Base-by-base conservation (phyloP, 1,284 basidiomycete genomes). In the Boletellus deceptivus region DNA sequence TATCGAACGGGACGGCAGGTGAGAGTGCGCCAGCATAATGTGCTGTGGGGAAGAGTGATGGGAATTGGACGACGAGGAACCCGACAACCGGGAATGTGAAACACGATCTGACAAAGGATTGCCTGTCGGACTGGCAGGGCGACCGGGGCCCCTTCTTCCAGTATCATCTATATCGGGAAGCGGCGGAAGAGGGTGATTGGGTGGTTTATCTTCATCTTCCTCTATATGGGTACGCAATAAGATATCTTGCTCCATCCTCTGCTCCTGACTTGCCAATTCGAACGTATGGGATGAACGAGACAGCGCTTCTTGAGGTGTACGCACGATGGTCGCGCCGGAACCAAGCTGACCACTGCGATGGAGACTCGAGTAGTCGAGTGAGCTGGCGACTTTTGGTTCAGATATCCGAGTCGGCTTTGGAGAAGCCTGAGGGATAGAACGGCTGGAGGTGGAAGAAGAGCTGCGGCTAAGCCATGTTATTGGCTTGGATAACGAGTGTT, bases 291-390 rank as follows among this genome's bases (percentile, higher is more conserved):
- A 18, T 10, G 64, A 24, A 33, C 59, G 44, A 17, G 63, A 68
- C 49, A 90, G 71, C 29, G 87, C 88, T 46, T 91, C 88, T 54
- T 85, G 81, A 3, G 88, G 86, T 0, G 88, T 90, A 53, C 83
- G 75, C 31, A 91, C 88, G 20, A 91, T 35, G 3, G 74, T 82
- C 13, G 87, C 87, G 34, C 87, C 86, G 10, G 77, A 64, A 16
- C 86, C 87, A 11, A 89, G 75, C 2, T 71, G 63, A 5, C 80
- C 81, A 45, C 66, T 73, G 3, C 77, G 73, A 9, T 68, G 65
- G 35, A 72, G 57, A 36, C 67, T 63, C 36, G 76, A 55, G 4
- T 73, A 63, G 36, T 82, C 79, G 24, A 78, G 68, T n/a, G 75
- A 72, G 54, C 74, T 74, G 14, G 71, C 68, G 33, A 81, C 68